Conservation (phyloP, 2,329 filamentous ascomycete species). For the Cercospora berteroae region DNA sequence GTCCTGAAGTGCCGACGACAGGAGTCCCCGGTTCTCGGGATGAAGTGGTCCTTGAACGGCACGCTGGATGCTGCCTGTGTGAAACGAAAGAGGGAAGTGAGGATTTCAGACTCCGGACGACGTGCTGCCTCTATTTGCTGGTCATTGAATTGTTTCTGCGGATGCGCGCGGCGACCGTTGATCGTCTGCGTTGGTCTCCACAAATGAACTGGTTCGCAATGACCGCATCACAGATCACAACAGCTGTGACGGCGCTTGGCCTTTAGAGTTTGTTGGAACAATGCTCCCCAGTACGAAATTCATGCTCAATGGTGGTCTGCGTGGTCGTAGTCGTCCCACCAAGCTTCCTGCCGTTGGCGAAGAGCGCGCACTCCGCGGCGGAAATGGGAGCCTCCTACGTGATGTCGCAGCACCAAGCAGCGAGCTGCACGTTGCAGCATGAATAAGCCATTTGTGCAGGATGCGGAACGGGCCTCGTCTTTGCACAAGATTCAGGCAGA, state of each 20-base stretch:
- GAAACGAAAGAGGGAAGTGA: background rate
- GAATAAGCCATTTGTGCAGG: conserved; percentile 5
- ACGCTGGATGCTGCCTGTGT: background rate
- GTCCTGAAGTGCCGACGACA: background rate
- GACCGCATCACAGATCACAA: conserved; percentile 3
- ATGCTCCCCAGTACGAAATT: background rate
- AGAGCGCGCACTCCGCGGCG: background rate
- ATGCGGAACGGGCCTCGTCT: background rate
- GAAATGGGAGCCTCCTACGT: conserved; percentile 8
- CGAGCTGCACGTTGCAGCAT: background rate
- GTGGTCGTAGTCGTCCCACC: background rate
- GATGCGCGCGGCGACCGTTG: background rate
- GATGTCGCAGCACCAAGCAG: conserved; percentile 1
- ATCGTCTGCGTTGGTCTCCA: background rate
- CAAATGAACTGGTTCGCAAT: background rate
- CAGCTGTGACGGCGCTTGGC: background rate
- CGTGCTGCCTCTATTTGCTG: background rate
- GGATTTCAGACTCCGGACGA: background rate
- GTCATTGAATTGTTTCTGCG: background rate
- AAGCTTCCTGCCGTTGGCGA: background rate
- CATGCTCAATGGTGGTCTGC: background rate
- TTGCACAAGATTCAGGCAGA: background rate
- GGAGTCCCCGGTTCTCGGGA: background rate
- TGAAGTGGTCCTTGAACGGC: background rate
- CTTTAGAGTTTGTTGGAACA: background rate